Percentiles rank a stretch among this genome's conserved stretches.
Conservation (phyloP, 345 rosid species). For the Heritiera littoralis region DNA sequence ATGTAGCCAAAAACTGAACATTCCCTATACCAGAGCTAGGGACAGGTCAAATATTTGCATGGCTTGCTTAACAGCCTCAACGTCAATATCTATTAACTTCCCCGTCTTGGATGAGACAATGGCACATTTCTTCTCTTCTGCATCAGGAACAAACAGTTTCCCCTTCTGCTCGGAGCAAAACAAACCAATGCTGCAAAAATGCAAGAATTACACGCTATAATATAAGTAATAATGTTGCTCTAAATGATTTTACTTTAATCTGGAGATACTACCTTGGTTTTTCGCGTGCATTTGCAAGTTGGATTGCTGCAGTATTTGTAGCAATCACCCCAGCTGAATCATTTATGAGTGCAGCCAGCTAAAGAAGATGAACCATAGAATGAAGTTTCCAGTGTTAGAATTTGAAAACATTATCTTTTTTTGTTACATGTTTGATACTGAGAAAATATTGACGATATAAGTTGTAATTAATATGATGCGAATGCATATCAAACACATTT, state of each 20-base stretch:
- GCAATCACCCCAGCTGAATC: constrained; percentile 90
- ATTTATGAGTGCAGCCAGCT: constrained; percentile 88
- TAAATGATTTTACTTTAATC: constrained; percentile 2
- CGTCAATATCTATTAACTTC: constrained; percentile 58
- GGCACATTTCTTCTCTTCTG: constrained; percentile 66
- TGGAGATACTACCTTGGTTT: constrained; percentile 59
- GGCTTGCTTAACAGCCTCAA: constrained; percentile 57
- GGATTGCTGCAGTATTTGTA: constrained; percentile 89
- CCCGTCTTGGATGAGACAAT: constrained; percentile 71
- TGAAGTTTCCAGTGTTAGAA: background rate
- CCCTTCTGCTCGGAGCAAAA: constrained; percentile 77
- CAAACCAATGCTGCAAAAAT: constrained; percentile 67
- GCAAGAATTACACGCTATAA: background rate
- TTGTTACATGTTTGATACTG: background rate
- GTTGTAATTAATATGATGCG: background rate
- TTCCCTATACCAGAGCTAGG: constrained; percentile 61
- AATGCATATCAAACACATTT: background rate
- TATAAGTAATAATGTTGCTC: constrained; percentile 8
- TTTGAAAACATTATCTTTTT: background rate
- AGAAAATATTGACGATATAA: background rate
- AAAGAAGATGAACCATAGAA: constrained; percentile 26
- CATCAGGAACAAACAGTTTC: constrained; percentile 61
- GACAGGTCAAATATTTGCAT: constrained; percentile 63
- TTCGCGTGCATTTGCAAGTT: constrained; percentile 76
- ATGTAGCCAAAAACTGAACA: background rate